These are phyloP conservation scores for Leersia perrieri DNA, from an alignment of 176 grass and related monocot species.

Conservation along the genomic window DNA sequence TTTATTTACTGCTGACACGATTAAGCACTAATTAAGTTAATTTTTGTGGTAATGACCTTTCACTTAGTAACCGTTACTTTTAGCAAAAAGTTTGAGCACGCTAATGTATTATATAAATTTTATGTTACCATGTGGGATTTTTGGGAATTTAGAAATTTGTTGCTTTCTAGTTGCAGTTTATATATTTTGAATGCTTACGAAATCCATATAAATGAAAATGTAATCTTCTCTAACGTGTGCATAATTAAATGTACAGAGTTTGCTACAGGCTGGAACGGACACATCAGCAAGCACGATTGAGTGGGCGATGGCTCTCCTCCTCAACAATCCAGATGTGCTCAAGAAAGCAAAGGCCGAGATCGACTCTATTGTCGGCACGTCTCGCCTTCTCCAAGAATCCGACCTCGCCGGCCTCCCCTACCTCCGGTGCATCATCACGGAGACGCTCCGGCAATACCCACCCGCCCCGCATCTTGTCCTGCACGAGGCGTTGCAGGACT, in stretches of 20 bases:
- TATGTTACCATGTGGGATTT: no score
- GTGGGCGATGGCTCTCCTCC: constrained; percentile 56
- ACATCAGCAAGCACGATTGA: constrained; percentile 41
- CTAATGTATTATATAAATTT: no score
- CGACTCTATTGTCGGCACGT: constrained; percentile 25
- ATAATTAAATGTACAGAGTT: constrained; percentile 20
- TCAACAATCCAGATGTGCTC: constrained; percentile 22
- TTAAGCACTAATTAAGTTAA: background rate
- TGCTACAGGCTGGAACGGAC: constrained; percentile 47
- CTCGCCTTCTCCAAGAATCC: constrained; percentile 34
- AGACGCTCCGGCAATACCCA: constrained; percentile 43
- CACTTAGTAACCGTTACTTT: background rate
- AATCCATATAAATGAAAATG: background rate
- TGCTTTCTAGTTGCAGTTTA: no score
- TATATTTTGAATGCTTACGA: no score
- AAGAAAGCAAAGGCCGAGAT: constrained; percentile 32
- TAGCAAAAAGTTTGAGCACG: background rate
- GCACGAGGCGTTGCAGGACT: constrained; percentile 19
- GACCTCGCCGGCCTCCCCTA: constrained; percentile 49
- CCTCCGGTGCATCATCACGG: constrained; percentile 33
- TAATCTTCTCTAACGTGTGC: background rate
- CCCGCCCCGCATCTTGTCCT: background rate
- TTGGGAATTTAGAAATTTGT: no score
- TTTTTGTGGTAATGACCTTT: background rate
- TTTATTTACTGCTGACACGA: background rate